phyloP scores from a whole-genome alignment of 1,284 basidiomycete genomes.

The Ustilago trichophora region DNA sequence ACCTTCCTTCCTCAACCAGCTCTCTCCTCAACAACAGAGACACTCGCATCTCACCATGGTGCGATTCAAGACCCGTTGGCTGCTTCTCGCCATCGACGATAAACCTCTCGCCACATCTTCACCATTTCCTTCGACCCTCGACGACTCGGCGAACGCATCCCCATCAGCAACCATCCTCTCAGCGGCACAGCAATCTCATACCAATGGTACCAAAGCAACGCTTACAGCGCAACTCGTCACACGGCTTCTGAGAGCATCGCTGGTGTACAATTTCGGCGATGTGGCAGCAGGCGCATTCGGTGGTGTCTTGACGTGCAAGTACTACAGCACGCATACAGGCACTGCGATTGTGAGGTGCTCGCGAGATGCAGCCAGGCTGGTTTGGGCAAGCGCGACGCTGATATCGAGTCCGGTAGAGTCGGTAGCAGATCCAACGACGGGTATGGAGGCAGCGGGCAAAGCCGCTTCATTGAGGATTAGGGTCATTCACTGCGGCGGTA shows the following conservation, averaged over 20 bases:
- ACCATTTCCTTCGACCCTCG: constrained; percentile 4
- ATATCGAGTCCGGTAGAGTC: constrained; percentile 29
- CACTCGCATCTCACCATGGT: too few species aligned
- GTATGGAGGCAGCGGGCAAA: too few species aligned
- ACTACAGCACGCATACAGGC: constrained; percentile 47
- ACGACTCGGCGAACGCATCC: constrained; percentile 1
- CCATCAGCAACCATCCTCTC: constrained; percentile 11
- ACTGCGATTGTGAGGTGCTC: constrained; percentile 49
- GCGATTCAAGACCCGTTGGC: constrained; percentile 53
- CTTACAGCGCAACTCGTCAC: constrained; percentile 40
- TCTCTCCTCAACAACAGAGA: too few species aligned
- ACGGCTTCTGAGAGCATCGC: constrained; percentile 32
- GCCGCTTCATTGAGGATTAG: constrained; percentile 17
- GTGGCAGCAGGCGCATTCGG: constrained; percentile 38
- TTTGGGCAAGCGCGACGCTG: constrained; percentile 49
- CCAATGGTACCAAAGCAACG: background rate
- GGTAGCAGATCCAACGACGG: background rate
- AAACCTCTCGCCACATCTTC: constrained; percentile 13
- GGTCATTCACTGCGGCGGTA: constrained; percentile 46
- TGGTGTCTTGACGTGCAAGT: constrained; percentile 42
- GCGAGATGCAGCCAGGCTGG: constrained; percentile 35
- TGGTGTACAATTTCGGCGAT: constrained; percentile 46
- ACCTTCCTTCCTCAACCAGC: too few species aligned
- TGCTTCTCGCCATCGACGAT: constrained; percentile 39
- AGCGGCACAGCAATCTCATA: background rate